A percentile compares a stretch with the other conserved stretches of the same genome.
Evolutionary conservation across 495 filamentous ascomycete genomes (phyloP).

Genomic region (Xylaria curta): DNA sequence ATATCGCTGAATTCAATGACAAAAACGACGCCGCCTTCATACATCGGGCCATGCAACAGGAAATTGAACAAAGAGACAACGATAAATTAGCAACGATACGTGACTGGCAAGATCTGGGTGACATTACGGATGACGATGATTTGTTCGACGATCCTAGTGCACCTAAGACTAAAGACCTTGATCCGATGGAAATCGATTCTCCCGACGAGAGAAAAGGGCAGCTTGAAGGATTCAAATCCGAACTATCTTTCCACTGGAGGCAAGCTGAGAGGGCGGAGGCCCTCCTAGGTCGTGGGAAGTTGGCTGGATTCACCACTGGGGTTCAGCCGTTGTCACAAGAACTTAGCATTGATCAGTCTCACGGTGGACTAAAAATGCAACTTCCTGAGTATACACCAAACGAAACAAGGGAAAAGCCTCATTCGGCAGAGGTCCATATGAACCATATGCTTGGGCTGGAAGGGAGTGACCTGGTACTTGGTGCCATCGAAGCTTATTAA

Average conservation of each 20-base stretch:
- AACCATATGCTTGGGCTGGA: slow-evolving; percentile 5
- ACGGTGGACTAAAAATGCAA: neutral
- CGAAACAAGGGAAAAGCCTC: neutral
- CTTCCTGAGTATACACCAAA: neutral
- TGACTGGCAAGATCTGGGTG: neutral
- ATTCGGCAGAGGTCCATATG: neutral
- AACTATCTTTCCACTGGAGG: neutral
- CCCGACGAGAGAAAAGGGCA: neutral
- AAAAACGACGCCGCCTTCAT: neutral
- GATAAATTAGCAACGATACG: neutral
- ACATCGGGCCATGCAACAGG: slow-evolving; percentile 10
- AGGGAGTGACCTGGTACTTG: neutral
- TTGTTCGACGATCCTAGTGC: neutral
- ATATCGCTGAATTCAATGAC: neutral
- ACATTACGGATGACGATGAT: neutral
- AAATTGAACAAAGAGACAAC: neutral
- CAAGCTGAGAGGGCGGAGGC: neutral
- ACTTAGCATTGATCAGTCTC: neutral
- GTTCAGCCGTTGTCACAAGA: neutral
- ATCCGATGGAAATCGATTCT: neutral
- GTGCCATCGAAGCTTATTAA: neutral
- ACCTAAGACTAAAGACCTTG: neutral
- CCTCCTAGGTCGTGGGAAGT: neutral
- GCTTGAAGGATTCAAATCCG: slow-evolving; percentile 9
- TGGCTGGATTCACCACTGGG: neutral